phyloP scores from a whole-genome alignment of 179 eudicot species.

The Spinacia oleracea region DNA sequence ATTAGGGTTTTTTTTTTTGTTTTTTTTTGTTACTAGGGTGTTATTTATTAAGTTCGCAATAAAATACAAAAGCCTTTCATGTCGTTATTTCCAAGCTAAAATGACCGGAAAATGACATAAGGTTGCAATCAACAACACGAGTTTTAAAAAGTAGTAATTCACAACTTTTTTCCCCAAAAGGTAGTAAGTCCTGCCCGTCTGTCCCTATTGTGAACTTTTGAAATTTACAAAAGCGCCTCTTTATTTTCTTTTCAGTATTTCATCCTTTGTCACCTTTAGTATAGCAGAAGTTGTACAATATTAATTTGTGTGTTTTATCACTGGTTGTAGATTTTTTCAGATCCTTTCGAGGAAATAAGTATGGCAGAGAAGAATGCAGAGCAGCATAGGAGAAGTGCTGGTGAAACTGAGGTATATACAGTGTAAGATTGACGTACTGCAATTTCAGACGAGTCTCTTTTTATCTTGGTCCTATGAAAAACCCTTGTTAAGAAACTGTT shows the following conservation, averaged over 20 bases:
- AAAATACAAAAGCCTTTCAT: too few species aligned
- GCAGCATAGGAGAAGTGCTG: conserved; percentile 95
- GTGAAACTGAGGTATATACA: conserved; percentile 76
- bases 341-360: conserved; percentile 92
- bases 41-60: too few species aligned
- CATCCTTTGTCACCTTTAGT: not conserved
- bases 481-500: not conserved
- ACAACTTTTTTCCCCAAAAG: too few species aligned
- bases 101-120: too few species aligned
- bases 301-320: conserved; percentile 11
- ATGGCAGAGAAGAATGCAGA: conserved; percentile 64
- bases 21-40: too few species aligned
- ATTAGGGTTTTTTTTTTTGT: too few species aligned
- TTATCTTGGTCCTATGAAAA: not conserved
- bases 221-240: not conserved
- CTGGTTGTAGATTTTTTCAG: conserved; percentile 61
- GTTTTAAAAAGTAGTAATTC: too few species aligned
- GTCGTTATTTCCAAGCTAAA: too few species aligned
- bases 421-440: not conserved
- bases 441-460: not conserved
- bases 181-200: too few species aligned
- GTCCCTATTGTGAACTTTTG: too few species aligned
- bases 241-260: not conserved
- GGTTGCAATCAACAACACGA: too few species aligned
- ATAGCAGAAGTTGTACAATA: not conserved